Base-by-base conservation (phyloP, 2,329 filamentous ascomycete species). In the Ceratocystis huliohia region DNA sequence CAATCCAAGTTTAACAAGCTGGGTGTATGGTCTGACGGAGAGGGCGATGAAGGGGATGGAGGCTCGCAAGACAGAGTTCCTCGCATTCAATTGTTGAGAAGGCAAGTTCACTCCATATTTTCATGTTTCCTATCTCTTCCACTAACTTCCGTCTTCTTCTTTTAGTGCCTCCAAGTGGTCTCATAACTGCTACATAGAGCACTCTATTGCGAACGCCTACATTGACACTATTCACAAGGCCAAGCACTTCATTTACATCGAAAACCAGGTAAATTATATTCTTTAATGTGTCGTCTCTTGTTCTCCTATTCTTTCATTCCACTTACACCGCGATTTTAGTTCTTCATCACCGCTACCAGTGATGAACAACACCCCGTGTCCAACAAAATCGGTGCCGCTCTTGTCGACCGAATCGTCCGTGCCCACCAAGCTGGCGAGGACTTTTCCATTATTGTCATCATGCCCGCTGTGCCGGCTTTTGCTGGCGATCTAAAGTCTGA, bases 201-300 rank as follows among this genome's bases (percentile, higher is more conserved):
- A 94, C 74, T 96, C 91, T 0, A 93, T 96, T 69, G 84, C 87
- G 69, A 92, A 93, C 73, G 91, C 91, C 1, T 96, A 96, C 72
- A 84, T 88, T 44, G 81, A 88, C 56, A 81, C 85, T 33, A 91
- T 91, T 70, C 78, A 77, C 46, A 84, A 85, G 62, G 86, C 86
- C 20, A 78, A 85, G 72, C 85, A 91, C 73, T 91, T 88, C 72
- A 76, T 92, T 67, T 92, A 91, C 74, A 91, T 92, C 45, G 88
- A 92, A 74, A 91, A 92, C 72, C 86, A 84, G 73, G 80, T 80
- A 71, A 44, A 15, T 56, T 15, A 4, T 1, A 4, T 41, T 15
- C 37, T 4, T 13, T 1, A 41, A 41, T 41, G 13, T 10, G 10
- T 3, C 8, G 10, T 41, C 37, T 41, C 46, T 20, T 5, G 17